Percentiles rank a stretch among this genome's conserved stretches.
These are phyloP conservation scores for Pseudomicrostroma phylloplanum DNA, from an alignment of 1,284 basidiomycete genomes.

Conservation along the genomic window DNA sequence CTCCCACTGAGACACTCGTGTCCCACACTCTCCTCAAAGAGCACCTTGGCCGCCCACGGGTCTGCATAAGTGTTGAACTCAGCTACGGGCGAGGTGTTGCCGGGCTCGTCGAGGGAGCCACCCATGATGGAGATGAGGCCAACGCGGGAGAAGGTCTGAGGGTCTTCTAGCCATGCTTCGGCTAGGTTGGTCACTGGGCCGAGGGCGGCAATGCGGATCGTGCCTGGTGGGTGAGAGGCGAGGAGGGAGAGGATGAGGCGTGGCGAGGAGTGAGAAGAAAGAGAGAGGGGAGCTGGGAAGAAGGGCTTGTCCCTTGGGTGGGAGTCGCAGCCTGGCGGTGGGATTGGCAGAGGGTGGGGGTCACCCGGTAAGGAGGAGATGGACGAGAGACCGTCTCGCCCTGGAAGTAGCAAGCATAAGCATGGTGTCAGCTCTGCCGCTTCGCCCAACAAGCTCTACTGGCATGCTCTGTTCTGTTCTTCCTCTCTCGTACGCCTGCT, in stretches of 20 bases:
- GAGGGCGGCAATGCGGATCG: constrained; percentile 74
- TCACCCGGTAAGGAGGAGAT: constrained; percentile 30
- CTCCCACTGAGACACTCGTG: constrained; percentile 18
- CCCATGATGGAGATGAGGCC: constrained; percentile 81
- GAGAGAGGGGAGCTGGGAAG: not conserved
- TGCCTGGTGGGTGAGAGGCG: constrained; percentile 58
- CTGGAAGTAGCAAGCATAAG: no score
- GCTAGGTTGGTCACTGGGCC: constrained; percentile 87
- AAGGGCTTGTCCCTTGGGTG: not conserved
- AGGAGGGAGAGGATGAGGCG: constrained; percentile 64
- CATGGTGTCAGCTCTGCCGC: no score
- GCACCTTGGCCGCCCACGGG: constrained; percentile 65
- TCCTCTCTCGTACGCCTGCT: no score
- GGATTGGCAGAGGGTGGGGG: constrained; percentile 31
- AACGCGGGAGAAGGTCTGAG: constrained; percentile 58
- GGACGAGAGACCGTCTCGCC: constrained; percentile 41
- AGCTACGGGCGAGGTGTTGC: constrained; percentile 61
- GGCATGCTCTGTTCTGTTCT: no score
- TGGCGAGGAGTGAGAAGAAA: constrained; percentile 3
- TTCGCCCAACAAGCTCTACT: no score
- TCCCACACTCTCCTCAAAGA: constrained; percentile 27
- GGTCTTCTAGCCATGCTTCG: constrained; percentile 61
- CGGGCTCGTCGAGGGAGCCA: constrained; percentile 88
- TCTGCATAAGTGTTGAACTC: constrained; percentile 91
- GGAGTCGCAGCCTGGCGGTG: constrained; percentile 8